Conservation (phyloP, 1,284 basidiomycete genomes). For the Polyporus tsugae region DNA sequence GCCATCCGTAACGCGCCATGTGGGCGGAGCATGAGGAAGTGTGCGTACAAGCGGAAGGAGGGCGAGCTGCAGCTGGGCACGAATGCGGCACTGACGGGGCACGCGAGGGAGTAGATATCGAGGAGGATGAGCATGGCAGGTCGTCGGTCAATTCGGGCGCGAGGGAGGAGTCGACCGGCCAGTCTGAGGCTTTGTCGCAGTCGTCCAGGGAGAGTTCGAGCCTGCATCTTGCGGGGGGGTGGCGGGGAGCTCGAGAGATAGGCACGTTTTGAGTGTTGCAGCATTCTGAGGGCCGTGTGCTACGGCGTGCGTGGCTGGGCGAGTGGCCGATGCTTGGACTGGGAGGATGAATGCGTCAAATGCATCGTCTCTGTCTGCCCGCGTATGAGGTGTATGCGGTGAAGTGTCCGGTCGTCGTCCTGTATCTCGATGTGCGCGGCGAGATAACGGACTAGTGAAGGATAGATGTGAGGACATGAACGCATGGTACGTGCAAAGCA, state of each 20-base stretch:
- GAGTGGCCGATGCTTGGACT: not conserved
- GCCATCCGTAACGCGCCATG: not conserved
- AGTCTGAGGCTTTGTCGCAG: not conserved
- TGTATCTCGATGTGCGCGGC: not conserved
- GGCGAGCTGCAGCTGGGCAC: conserved; percentile 11
- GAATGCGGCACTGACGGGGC: not conserved
- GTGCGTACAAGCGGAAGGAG: not conserved
- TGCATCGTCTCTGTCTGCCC: not conserved
- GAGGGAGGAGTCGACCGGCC: not conserved
- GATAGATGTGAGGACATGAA: conserved; percentile 1
- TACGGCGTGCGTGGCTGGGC: conserved; percentile 5
- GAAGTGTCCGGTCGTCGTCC: not conserved
- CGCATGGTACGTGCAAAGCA: not conserved
- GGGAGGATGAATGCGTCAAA: not conserved
- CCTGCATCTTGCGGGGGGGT: conserved; percentile 5
- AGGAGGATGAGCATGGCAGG: not conserved
- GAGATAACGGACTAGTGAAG: not conserved
- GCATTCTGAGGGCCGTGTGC: not conserved
- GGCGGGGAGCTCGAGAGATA: not conserved
- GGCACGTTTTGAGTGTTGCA: not conserved
- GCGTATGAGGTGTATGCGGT: not conserved
- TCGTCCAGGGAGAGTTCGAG: conserved; percentile 12
- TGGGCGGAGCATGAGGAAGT: not conserved
- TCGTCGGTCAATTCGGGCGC: not conserved
- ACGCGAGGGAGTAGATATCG: not conserved